Evolutionary conservation across 257 asterid species (phyloP).

Genomic region (Solanum neorickii): DNA sequence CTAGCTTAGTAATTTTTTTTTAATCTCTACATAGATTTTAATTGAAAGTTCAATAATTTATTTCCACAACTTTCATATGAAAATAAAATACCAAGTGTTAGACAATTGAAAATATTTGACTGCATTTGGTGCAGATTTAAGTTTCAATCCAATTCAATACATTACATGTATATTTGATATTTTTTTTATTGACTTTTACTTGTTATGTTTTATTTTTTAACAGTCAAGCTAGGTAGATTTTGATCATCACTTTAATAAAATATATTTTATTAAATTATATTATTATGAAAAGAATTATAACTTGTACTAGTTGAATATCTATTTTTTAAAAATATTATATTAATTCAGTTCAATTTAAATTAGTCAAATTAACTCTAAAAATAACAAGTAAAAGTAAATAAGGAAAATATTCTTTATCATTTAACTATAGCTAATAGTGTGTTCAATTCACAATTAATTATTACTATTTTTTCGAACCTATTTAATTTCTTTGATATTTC

Average conservation of each 20-base stretch:
- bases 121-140: background rate
- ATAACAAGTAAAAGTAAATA: background rate
- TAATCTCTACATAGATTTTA: background rate
- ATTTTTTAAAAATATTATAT: background rate
- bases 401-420: background rate
- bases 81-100: background rate
- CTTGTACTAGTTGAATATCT: background rate
- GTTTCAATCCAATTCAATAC: background rate
- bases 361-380: background rate
- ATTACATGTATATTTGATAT: background rate
- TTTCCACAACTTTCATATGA: background rate
- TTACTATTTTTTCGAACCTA: background rate
- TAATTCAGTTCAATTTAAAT: background rate
- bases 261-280: background rate
- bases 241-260: background rate
- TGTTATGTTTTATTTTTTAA: background rate
- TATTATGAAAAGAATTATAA: background rate
- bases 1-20: background rate
- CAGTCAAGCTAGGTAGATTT: background rate
- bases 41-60: background rate
- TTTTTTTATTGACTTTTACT: background rate
- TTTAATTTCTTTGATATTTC: background rate
- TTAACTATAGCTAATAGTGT: background rate
- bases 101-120: background rate
- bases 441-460: background rate